A percentile compares a stretch with the other conserved stretches of the same genome.
These are phyloP conservation scores for Sporothrix globosa DNA, from an alignment of 2,329 filamentous ascomycete genomes.

Conservation along the genomic window DNA sequence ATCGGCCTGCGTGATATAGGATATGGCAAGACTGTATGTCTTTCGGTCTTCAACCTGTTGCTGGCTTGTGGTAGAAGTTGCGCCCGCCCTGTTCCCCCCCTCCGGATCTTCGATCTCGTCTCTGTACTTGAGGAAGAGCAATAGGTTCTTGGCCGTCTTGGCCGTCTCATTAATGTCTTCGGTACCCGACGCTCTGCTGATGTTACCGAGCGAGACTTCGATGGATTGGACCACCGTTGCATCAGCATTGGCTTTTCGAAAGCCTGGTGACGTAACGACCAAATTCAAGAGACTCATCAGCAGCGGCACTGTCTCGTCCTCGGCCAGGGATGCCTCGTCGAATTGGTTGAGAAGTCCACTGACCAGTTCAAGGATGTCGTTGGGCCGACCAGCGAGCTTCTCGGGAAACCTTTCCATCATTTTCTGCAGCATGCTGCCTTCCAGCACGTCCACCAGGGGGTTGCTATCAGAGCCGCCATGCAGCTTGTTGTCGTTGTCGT, in stretches of 20 bases:
- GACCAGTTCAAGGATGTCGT: slow-evolving; percentile 66
- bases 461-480: slow-evolving; percentile 41
- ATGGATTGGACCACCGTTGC: slow-evolving; percentile 50
- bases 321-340: slow-evolving; percentile 41
- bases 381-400: slow-evolving; percentile 65
- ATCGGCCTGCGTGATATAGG: slow-evolving; percentile 64
- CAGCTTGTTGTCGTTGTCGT: slow-evolving; percentile 39
- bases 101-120: slow-evolving; percentile 55
- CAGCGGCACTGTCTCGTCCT: slow-evolving; percentile 56
- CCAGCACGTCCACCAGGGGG: slow-evolving; percentile 54
- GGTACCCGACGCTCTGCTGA: slow-evolving; percentile 46
- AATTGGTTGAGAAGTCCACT: slow-evolving; percentile 60
- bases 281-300: slow-evolving; percentile 65
- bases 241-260: slow-evolving; percentile 54
- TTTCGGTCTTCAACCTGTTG: slow-evolving; percentile 63
- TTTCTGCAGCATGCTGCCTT: slow-evolving; percentile 65
- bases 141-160: slow-evolving; percentile 59
- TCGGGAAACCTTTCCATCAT: slow-evolving; percentile 67
- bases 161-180: slow-evolving; percentile 48
- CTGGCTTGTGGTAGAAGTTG: slow-evolving; percentile 45
- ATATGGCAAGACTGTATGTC: slow-evolving; percentile 64
- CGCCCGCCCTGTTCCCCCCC: slow-evolving; percentile 35
- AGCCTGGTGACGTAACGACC: slow-evolving; percentile 60
- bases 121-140: slow-evolving; percentile 59
- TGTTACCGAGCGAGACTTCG: slow-evolving; percentile 52